Evolutionary conservation across 345 rosid genomes (phyloP), one percentile per base, ranked within the genome.

Genomic region (Durio zibethinus): DNA sequence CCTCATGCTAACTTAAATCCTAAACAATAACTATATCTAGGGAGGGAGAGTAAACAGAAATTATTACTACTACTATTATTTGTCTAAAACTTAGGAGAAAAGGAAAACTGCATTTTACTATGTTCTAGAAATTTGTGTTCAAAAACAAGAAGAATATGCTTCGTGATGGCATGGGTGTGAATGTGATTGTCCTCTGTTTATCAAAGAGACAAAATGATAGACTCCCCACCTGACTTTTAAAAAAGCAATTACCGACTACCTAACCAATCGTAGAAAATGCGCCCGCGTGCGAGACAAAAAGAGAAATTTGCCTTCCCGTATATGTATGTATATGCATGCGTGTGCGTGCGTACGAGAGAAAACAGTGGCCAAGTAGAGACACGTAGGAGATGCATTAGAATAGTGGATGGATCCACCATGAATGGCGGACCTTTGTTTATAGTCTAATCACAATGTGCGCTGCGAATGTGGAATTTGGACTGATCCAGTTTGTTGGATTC

Each of bases 141-240:
- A 10, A 36, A n/a, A 36, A 20, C 16, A 36, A 64, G 5, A 38
- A 65, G 16, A 38, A 7, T 20, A 64, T 18, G 4, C 14, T 56
- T 21, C 5, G n/a, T n/a, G n/a, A n/a, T n/a, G n/a, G n/a, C n/a
- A 21, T 10, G 3, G 15, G 20, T 9, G 2, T 33, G 31, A 10
- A 23, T n/a, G 72, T 25, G 57, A 47, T 70, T 40, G 29, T 36
- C 38, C 4, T 36, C 5, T 4, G 38, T 36, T 36, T 36, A 4
- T 7, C 23, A 62, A 6, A 12, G 27, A 42, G 80, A 81, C 80
- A 79, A 59, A 76, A 76, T 60, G 63, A 80, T 75, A 38, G 15
- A 10, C 40, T 7, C 10, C 14, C 23, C 25, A 45, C 38, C 10
- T 52, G 65, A 38, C 73, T 60, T 52, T 31, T 54, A 12, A 38